Evolutionary conservation across 257 asterid genomes (phyloP).

Genomic region (Nicotiana undulata): DNA sequence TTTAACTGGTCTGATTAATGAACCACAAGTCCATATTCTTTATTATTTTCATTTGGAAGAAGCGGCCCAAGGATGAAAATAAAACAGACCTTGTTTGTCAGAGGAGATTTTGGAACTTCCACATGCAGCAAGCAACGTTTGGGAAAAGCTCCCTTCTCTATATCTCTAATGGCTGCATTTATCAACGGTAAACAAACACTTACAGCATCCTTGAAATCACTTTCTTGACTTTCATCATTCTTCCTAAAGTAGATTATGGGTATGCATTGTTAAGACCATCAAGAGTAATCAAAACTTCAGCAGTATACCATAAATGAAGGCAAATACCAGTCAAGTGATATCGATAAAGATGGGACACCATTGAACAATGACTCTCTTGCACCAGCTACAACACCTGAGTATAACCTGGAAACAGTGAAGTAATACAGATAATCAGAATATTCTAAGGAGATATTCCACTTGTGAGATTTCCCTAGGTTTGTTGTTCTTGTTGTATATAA

Average conservation of each 20-base stretch:
- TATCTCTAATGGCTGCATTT: conserved; percentile 65
- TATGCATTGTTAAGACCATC: conserved; percentile 7
- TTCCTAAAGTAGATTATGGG: conserved; percentile 44
- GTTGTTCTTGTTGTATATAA: too few species aligned
- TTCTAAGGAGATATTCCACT: not conserved
- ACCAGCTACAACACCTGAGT: conserved; percentile 91
- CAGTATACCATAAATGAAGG: not conserved
- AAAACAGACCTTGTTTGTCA: conserved; percentile 61
- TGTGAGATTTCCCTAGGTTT: too few species aligned
- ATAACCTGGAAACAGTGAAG: conserved; percentile 45
- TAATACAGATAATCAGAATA: not conserved
- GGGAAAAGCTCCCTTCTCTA: conserved; percentile 77
- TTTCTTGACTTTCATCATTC: conserved; percentile 68
- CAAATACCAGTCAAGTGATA: conserved; percentile 83
- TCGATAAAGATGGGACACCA: conserved; percentile 87
- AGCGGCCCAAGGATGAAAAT: not conserved
- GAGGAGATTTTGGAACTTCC: conserved; percentile 80
- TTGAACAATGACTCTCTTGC: conserved; percentile 84
- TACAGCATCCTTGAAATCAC: conserved; percentile 88
- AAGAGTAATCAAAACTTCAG: not conserved
- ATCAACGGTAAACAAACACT: conserved; percentile 68
- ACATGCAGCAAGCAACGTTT: conserved; percentile 59
- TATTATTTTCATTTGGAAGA: not conserved
- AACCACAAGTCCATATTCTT: not conserved
- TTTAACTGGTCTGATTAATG: not conserved